These are phyloP conservation scores for Globisporangium cylindrosporum DNA, from an alignment of 352 stramenopile species.

Conservation along the genomic window DNA sequence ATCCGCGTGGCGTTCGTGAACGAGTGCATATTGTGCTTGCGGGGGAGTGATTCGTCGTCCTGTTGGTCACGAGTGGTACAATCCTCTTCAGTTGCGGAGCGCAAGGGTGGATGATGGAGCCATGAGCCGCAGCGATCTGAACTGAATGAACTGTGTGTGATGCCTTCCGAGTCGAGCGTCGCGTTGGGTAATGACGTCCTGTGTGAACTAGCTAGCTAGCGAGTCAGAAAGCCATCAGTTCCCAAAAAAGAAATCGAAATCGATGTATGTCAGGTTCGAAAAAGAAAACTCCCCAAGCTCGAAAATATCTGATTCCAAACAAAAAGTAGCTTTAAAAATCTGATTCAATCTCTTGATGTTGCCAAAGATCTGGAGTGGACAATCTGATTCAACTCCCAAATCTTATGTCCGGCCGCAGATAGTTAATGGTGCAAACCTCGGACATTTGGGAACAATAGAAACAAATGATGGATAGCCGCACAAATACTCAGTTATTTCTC, in stretches of 20 bases:
- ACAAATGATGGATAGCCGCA: too few species aligned
- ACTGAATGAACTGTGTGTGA: neutral
- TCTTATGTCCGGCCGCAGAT: too few species aligned
- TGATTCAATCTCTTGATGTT: too few species aligned
- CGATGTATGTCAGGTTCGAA: neutral
- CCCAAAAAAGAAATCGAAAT: neutral
- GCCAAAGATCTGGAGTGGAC: too few species aligned
- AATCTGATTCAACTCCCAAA: too few species aligned
- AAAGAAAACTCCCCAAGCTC: neutral
- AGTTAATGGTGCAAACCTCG: too few species aligned
- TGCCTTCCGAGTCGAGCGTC: neutral
- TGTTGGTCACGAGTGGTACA: neutral
- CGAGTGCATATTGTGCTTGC: neutral
- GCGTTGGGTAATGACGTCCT: neutral
- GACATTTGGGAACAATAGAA: too few species aligned
- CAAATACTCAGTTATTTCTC: too few species aligned
- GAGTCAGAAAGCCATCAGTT: neutral
- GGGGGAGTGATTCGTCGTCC: too few species aligned
- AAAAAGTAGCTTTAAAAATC: too few species aligned
- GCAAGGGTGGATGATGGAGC: neutral
- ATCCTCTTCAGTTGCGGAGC: neutral
- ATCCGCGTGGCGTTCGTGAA: conserved; percentile 7
- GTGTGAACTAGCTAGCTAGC: neutral
- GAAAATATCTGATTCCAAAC: too few species aligned
- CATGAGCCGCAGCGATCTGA: neutral